Conservation (phyloP, 768 basidiomycete genomes). For the Antrodiella citrinella region DNA sequence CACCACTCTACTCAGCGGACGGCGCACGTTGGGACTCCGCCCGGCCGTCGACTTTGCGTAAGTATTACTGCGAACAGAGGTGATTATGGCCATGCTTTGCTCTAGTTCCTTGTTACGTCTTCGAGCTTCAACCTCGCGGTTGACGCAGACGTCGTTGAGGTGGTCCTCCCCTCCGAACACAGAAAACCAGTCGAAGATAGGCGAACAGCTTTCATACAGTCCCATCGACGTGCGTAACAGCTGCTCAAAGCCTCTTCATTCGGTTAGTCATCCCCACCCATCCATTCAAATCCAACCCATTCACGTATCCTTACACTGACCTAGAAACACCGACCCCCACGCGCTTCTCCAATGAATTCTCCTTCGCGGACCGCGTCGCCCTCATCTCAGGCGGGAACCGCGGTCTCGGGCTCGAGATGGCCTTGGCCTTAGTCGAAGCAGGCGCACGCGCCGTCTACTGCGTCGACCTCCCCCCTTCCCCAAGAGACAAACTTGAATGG, state of each 20-base stretch:
- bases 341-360: constrained; percentile 20
- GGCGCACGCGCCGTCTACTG: constrained; percentile 64
- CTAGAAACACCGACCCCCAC: constrained; percentile 13
- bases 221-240: constrained; percentile 54
- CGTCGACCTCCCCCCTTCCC: constrained; percentile 48
- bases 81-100: too few species aligned
- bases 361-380: constrained; percentile 26
- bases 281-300: neutral
- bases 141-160: too few species aligned
- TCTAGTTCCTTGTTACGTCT: too few species aligned
- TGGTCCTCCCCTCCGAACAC: constrained; percentile 10
- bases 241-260: constrained; percentile 55
- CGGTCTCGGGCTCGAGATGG: constrained; percentile 79
- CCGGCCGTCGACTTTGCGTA: too few species aligned
- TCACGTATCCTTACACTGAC: neutral
- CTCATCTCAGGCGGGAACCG: constrained; percentile 34
- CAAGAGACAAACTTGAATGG: constrained; percentile 59
- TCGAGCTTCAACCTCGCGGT: too few species aligned
- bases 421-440: constrained; percentile 62
- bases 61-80: too few species aligned
- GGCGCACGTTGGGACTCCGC: too few species aligned
- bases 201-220: constrained; percentile 42
- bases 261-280: constrained; percentile 37
- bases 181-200: constrained; percentile 23
- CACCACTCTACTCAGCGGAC: too few species aligned